These are phyloP conservation scores for Hygrocybe punicea DNA, from an alignment of 768 basidiomycete genomes.

Conservation along the genomic window DNA sequence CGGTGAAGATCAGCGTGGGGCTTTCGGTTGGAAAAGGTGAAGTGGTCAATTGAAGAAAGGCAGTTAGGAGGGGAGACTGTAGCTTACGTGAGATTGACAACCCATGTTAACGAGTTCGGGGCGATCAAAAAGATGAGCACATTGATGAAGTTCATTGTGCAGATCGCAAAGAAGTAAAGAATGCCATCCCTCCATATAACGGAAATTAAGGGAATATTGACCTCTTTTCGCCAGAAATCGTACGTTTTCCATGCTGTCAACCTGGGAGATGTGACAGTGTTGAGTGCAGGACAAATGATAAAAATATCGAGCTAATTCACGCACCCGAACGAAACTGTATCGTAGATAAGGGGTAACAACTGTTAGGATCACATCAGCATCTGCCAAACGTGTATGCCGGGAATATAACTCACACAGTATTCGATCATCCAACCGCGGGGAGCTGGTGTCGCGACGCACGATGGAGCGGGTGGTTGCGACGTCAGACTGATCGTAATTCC, in stretches of 20 bases:
- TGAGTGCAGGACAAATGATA: background rate
- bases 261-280: slow-evolving; percentile 3
- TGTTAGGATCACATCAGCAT: slow-evolving; percentile 4
- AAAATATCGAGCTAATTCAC: slow-evolving; percentile 5
- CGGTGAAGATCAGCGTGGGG: no score
- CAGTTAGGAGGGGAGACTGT: no score
- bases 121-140: slow-evolving; percentile 20
- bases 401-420: slow-evolving; percentile 21
- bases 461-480: slow-evolving; percentile 11
- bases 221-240: background rate
- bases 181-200: slow-evolving; percentile 19
- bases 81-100: slow-evolving; percentile 23
- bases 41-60: no score
- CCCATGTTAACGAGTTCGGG: slow-evolving; percentile 13
- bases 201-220: slow-evolving; percentile 3
- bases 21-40: no score
- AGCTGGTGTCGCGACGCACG: slow-evolving; percentile 17
- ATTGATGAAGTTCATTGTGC: slow-evolving; percentile 24
- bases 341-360: slow-evolving; percentile 17
- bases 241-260: slow-evolving; percentile 1
- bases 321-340: slow-evolving; percentile 13
- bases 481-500: slow-evolving; percentile 19
- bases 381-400: background rate
- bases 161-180: slow-evolving; percentile 26
- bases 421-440: slow-evolving; percentile 21